Evolutionary conservation across 78 protist species (phyloP), one percentile per base, ranked within the genome.

Genomic region (Chrysochromulina tobinii): DNA sequence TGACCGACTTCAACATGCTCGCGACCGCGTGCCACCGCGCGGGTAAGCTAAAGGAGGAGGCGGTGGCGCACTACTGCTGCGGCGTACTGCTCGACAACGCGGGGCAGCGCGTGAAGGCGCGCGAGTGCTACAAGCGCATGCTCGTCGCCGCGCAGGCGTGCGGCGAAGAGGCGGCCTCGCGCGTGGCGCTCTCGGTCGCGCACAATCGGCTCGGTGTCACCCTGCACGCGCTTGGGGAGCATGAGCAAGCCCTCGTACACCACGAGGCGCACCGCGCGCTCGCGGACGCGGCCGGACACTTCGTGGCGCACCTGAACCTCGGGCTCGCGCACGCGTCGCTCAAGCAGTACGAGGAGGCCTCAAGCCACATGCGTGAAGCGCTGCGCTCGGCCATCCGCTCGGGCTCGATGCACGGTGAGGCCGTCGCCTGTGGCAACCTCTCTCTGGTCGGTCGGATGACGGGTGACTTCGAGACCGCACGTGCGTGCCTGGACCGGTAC

Each of bases 21-120:
- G 72, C 72, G n/a, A 18, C 72, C 72, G 72, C 72, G 72, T 66
- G 72, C 72, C 72, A 4, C 14, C 72, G 72, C 72, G 72, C 72
- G n/a, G 72, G 72, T 3, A 8, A 20, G 72, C 14, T 8, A 0
- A 8, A 20, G 27, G 72, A 66, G 27, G 72, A 66, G 72, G 72
- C 72, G 8, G 27, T 66, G n/a, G 72, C 72, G 72, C 72, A 66
- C 25, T 66, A 66, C 72, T 20, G 72, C 72, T 4, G 72, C 23
- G 72, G 72, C 15, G 72, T 66, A 6, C 72, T 66, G 8, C 23
- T 66, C 23, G 72, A 66, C 27, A 66, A 66, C 72, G 15, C 72
- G 27, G 72, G 23, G 72, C 15, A 4, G 25, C 27, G 14, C n/a
- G 8, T 20, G 72, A 8, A 20, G n/a, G 72, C 72, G 27, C 8